Evolutionary conservation across 805 yeast genomes (phyloP), one percentile per base, ranked within the genome.

Genomic region (Zygosaccharomyces rouxii): DNA sequence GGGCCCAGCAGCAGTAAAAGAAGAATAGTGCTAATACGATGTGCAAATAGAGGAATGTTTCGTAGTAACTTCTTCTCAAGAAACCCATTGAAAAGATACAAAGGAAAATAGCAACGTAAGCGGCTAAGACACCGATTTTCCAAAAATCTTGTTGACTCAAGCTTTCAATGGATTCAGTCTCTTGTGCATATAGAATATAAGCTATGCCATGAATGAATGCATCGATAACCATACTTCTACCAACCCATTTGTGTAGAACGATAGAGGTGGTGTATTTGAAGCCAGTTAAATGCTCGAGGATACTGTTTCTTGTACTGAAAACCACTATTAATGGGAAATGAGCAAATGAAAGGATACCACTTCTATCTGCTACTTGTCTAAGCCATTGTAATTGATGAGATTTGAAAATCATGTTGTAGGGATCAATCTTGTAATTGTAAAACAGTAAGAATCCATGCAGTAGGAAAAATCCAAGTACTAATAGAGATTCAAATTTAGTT

Each of bases 251-350:
- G 66, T 89, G 97, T 58, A 79, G 78, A 25, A 74, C 68, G 61
- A 83, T 76, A 66, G 86, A 84, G 1, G 84, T 73, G 7, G 82
- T 70, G 55, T 77, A 82, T 4, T 80, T 70, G 73, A 88, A 73
- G 2, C 87, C 86, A 0, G 90, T 77, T 4, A 83, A 40, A 57
- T 68, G 68, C 51, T 78, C 77, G 54, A 86, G 65, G 23, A 87
- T 71, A 63, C 84, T 87, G 65, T 85, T 87, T 58, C 95, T 71
- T 7, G 89, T 86, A 6, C 87, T 84, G 61, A 86, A 82, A 30
- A 85, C 60, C 18, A 81, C 71, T 28, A 81, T 58, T 3, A 76
- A 55, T 0, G 94, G 92, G 51, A 82, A 55, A 37, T 71, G 70
- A 0, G 70, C 69, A 55, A 71, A 67, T 13, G 75, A 73, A 23